Evolutionary conservation across 805 yeast genomes (phyloP), one percentile per base, ranked within the genome.

Genomic region (Saccharomycopsis microspora): DNA sequence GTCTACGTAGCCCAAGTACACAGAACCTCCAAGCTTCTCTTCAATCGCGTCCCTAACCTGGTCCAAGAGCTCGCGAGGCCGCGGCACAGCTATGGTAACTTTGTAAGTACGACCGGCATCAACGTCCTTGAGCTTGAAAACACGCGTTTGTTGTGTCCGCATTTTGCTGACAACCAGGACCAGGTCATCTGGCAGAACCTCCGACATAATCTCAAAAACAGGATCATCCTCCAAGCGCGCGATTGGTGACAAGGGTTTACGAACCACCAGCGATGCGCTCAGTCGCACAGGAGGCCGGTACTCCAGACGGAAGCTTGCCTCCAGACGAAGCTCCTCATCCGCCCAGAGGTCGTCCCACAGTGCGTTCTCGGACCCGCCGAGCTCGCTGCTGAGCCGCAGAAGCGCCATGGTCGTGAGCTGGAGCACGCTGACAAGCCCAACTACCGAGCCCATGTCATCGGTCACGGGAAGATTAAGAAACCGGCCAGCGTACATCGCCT

Each of bases 401-500:
- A 71, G 53, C 29, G 71, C 63, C 8, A 70, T 65, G 47, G 66
- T 68, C 0, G 74, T 71, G 45, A 71, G 50, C 45, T 70, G 72
- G 28, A 71, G 54, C 3, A 71, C 74, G 51, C 69, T 67, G 5
- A 70, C 67, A 4, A 71, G 59, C 2, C 74, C 75, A n/a, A 66
- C 59, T 3, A 71, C 60, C 32, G 48, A 53, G 3, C 60, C 51
- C 1, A 49, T 28, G 5, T 57, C 55, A 50, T 65, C 60, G 41
- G 61, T 62, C 5, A 70, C 67, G 0, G 76, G 76, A 43, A 71
- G 54, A 48, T 69, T 71, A 44, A 71, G 51, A 47, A 66, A 71
- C 49, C 69, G 68, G 0, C 75, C 76, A 44, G 67, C 70, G 50
- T 66, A 71, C 76, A 71, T 71, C 47, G 69, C 54, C 51, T 73